Conservation (phyloP, 768 basidiomycete species). For the Lactarius trivialis region DNA sequence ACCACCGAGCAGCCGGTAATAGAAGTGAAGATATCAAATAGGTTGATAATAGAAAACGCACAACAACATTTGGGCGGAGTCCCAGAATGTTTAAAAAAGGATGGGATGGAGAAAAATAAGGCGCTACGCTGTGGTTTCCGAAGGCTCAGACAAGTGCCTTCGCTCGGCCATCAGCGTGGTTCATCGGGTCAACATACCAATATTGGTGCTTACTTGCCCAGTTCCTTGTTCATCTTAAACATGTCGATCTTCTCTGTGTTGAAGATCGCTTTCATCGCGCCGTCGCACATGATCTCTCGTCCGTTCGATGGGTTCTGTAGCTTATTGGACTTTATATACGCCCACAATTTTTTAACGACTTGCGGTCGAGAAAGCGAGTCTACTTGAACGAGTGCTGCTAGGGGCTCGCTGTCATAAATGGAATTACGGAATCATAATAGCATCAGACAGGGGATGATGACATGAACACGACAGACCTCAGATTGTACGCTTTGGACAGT, state of each 20-base stretch:
- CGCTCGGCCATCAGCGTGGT: neutral
- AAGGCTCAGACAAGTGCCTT: constrained; percentile 21
- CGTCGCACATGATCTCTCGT: constrained; percentile 82
- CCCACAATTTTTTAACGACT: constrained; percentile 87
- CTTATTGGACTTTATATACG: constrained; percentile 72
- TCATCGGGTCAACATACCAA: neutral
- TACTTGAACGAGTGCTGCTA: constrained; percentile 61
- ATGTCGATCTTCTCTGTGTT: constrained; percentile 78
- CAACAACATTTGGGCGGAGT: neutral
- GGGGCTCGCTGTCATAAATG: constrained; percentile 49
- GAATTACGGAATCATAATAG: constrained; percentile 2
- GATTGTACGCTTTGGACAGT: constrained; percentile 67
- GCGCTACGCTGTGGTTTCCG: constrained; percentile 18
- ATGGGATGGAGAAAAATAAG: neutral
- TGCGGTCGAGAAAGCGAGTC: constrained; percentile 78
- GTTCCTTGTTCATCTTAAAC: constrained; percentile 92
- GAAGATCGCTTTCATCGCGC: constrained; percentile 65
- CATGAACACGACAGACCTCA: constrained; percentile 46
- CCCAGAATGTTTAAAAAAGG: neutral
- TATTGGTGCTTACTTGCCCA: constrained; percentile 54
- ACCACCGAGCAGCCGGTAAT: constrained; percentile 7
- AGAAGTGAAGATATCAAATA: constrained; percentile 19
- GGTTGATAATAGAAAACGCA: constrained; percentile 1
- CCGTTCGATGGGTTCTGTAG: constrained; percentile 83
- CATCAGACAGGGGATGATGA: constrained; percentile 11